phyloP scores from a whole-genome alignment of 169 alveolate genomes.

The Blepharisma undulans region DNA sequence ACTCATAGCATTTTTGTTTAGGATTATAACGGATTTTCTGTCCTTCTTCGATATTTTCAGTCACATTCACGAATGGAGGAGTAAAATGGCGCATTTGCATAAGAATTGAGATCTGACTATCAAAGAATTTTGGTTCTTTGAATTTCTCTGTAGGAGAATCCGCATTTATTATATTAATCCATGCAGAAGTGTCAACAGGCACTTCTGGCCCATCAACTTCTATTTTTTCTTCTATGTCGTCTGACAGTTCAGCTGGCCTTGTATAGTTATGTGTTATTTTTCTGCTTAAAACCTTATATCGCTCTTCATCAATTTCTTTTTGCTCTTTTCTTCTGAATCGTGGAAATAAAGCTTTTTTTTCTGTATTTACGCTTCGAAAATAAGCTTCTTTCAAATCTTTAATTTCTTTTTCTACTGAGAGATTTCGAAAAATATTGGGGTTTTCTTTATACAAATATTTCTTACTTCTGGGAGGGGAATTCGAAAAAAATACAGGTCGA shows the following conservation, averaged over 20 bases:
- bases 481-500: not conserved
- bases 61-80: constrained; percentile 2
- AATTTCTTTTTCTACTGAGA: not conserved
- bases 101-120: not conserved
- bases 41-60: not conserved
- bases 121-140: not conserved
- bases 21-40: not conserved
- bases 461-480: not conserved
- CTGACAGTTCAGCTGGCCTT: not conserved
- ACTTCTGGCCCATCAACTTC: not conserved
- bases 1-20: not conserved
- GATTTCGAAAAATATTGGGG: not conserved
- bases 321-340: not conserved
- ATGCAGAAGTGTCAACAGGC: not conserved
- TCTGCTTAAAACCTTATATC: not conserved
- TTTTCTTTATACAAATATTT: not conserved
- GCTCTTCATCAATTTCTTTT: not conserved
- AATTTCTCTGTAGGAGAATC: not conserved
- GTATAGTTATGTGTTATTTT: constrained; percentile 16
- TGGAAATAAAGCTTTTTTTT: not conserved
- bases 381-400: not conserved
- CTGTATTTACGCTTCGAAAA: not conserved
- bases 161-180: not conserved
- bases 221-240: constrained; percentile 14
- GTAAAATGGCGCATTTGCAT: not conserved